Conservation (phyloP, 2,329 filamentous ascomycete species). For the Dothiorella sarmentorum region DNA sequence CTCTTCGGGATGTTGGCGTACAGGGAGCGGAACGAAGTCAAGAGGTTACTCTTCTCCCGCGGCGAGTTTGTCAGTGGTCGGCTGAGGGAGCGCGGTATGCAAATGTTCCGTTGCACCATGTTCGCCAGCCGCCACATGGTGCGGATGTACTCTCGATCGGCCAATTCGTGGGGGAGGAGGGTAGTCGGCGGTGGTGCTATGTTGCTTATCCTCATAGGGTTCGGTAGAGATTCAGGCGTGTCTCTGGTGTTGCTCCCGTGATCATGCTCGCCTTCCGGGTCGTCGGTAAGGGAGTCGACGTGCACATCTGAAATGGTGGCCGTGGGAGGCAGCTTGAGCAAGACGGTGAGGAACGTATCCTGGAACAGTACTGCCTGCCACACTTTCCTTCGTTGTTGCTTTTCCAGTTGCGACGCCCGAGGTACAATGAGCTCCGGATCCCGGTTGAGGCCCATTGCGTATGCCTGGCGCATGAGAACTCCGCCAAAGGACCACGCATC, state of each 20-base stretch:
- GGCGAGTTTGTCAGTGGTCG: conserved; percentile 67
- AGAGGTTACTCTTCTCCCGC: conserved; percentile 65
- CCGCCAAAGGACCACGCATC: conserved; percentile 82
- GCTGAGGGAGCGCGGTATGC: conserved; percentile 69
- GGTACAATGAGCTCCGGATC: conserved; percentile 72
- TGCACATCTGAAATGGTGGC: conserved; percentile 77
- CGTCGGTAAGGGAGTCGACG: conserved; percentile 69
- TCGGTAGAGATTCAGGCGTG: conserved; percentile 27
- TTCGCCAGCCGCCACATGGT: conserved; percentile 78
- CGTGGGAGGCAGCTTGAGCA: conserved; percentile 72
- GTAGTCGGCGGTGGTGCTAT: conserved; percentile 40
- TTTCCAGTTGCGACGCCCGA: conserved; percentile 65
- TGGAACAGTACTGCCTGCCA: conserved; percentile 81
- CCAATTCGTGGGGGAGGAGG: conserved; percentile 34
- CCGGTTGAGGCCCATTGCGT: conserved; percentile 76
- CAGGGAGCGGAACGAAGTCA: conserved; percentile 66
- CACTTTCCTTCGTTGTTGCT: conserved; percentile 73
- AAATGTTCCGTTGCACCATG: conserved; percentile 72
- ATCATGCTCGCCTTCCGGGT: conserved; percentile 59
- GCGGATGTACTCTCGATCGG: conserved; percentile 57
- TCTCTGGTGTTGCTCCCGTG: conserved; percentile 50
- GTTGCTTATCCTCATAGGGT: conserved; percentile 51
- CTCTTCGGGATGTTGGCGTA: conserved; percentile 69
- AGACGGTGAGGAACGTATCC: conserved; percentile 76
- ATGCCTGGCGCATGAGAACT: conserved; percentile 72